Conservation (phyloP, 2,329 filamentous ascomycete genomes). For the Meredithiella fracta region DNA sequence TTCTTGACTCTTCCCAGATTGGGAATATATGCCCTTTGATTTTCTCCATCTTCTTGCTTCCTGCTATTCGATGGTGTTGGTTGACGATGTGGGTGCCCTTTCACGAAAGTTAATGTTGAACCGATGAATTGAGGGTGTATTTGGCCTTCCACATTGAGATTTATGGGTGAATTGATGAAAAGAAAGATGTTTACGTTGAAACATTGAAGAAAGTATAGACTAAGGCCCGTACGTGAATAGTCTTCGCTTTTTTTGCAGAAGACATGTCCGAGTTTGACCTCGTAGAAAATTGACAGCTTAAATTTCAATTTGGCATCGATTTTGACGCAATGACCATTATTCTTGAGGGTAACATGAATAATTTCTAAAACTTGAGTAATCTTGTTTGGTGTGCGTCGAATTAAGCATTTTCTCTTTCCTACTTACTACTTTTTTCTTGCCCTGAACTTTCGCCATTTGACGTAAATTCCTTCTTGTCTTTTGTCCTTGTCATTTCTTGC, state of each 20-base stretch:
- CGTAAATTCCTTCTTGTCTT: no score
- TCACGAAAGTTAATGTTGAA: not conserved
- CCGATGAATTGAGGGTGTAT: not conserved
- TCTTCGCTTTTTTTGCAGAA: no score
- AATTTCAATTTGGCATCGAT: not conserved
- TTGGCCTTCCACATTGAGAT: no score
- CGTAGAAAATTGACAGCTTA: not conserved
- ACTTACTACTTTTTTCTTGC: no score
- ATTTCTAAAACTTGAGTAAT: not conserved
- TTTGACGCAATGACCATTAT: not conserved
- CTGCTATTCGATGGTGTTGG: not conserved
- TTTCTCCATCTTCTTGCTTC: conserved; percentile 1
- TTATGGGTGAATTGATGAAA: no score
- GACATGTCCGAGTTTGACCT: not conserved
- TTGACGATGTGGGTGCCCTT: not conserved
- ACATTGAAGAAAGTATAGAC: no score
- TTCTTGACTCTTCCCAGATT: conserved; percentile 2
- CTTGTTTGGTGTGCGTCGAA: not conserved
- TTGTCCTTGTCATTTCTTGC: not conserved
- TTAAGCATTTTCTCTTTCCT: not conserved
- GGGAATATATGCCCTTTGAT: not conserved
- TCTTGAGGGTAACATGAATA: not conserved
- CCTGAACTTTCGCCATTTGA: no score
- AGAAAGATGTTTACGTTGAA: no score
- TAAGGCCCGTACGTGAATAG: no score